Conservation (phyloP, 371 early-diverging fungal species). For the Mucor circinelloides region DNA sequence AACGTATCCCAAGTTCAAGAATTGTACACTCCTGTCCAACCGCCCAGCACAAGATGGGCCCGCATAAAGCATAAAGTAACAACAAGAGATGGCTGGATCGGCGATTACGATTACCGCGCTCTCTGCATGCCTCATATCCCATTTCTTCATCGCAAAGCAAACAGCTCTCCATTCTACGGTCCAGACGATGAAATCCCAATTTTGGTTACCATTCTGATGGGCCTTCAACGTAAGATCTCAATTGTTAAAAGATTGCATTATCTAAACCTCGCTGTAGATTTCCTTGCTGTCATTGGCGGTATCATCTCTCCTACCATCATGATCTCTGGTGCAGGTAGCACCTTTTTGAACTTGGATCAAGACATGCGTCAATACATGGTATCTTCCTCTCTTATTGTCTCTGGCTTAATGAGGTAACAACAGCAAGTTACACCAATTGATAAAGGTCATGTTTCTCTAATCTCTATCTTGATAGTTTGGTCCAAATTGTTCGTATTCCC, state of each 20-base stretch:
- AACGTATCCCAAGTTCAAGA: not conserved
- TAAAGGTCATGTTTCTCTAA: not conserved
- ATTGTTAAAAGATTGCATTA: not conserved
- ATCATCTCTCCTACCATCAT: slow-evolving; percentile 54
- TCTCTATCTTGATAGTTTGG: slow-evolving; percentile 25
- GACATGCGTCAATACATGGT: slow-evolving; percentile 53
- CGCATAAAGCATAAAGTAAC: slow-evolving; percentile 8
- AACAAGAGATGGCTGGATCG: slow-evolving; percentile 34
- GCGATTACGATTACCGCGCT: slow-evolving; percentile 26
- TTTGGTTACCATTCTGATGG: slow-evolving; percentile 19
- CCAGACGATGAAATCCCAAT: slow-evolving; percentile 24
- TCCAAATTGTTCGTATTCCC: slow-evolving; percentile 54
- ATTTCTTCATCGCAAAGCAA: slow-evolving; percentile 9
- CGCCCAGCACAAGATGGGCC: slow-evolving; percentile 11
- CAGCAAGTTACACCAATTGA: not conserved
- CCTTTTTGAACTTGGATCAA: slow-evolving; percentile 48
- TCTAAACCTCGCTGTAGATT: slow-evolving; percentile 28
- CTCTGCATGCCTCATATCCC: slow-evolving; percentile 26
- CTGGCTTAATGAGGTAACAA: slow-evolving; percentile 33
- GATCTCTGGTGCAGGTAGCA: slow-evolving; percentile 49
- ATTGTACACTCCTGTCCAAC: slow-evolving; percentile 4
- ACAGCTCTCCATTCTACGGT: slow-evolving; percentile 25
- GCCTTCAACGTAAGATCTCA: slow-evolving; percentile 18
- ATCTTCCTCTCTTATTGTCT: slow-evolving; percentile 52
- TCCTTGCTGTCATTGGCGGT: slow-evolving; percentile 54